phyloP scores from a whole-genome alignment of 2,329 filamentous ascomycete genomes.

The Daldinia eschscholtzii region DNA sequence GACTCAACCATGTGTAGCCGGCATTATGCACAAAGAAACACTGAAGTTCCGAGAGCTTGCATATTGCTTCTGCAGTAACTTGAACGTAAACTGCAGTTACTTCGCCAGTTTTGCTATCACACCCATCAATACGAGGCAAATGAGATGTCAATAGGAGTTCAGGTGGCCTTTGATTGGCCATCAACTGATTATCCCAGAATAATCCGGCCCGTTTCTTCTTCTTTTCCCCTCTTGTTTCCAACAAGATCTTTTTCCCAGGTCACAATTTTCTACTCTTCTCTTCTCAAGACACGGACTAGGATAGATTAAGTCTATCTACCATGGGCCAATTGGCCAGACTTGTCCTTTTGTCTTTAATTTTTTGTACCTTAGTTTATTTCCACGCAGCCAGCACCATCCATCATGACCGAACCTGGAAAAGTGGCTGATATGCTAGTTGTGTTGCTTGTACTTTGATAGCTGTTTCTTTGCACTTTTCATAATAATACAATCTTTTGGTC shows the following conservation, averaged over 20 bases:
- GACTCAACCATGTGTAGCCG: background rate
- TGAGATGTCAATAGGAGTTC: conserved; percentile 4
- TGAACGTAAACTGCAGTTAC: background rate
- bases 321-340: conserved; percentile 27
- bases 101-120: background rate
- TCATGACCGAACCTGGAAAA: background rate
- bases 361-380: conserved; percentile 15
- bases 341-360: conserved; percentile 44
- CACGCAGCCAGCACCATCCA: background rate
- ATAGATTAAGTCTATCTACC: conserved; percentile 47
- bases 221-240: background rate
- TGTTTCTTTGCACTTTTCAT: background rate
- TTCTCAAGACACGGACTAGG: conserved; percentile 44
- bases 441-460: conserved; percentile 1
- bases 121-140: conserved; percentile 3
- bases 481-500: background rate
- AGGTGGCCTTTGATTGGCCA: conserved; percentile 10
- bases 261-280: conserved; percentile 14
- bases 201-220: background rate
- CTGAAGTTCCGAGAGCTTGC: background rate
- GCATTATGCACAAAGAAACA: conserved; percentile 1
- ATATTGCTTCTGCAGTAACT: conserved; percentile 3
- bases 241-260: conserved; percentile 5
- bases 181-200: background rate
- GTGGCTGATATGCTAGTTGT: conserved; percentile 7